phyloP scores from a whole-genome alignment of 1,284 basidiomycete genomes.

The Fereydounia khargensis region DNA sequence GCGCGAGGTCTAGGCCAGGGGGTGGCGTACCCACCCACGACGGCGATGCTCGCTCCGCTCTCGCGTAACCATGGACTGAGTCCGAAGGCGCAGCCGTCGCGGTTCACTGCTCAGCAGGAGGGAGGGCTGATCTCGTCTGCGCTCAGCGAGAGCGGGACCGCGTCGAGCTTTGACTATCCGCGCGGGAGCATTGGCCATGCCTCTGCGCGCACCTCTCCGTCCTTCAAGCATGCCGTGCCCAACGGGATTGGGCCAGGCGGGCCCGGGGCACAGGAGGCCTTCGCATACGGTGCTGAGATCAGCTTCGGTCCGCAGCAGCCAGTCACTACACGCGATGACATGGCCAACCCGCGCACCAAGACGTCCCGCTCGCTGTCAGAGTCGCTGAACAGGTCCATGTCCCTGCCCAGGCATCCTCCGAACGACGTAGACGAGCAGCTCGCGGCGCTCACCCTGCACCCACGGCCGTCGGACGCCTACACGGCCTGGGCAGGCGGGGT shows the following conservation, averaged over 20 bases:
- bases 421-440: no score
- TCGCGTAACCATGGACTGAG: slow-evolving; percentile 47
- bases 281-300: slow-evolving; percentile 45
- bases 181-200: slow-evolving; percentile 27
- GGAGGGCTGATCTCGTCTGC: slow-evolving; percentile 24
- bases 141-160: slow-evolving; percentile 31
- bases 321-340: slow-evolving; percentile 17
- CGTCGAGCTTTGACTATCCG: slow-evolving; percentile 9
- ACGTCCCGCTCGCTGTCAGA: slow-evolving; percentile 39
- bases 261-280: slow-evolving; percentile 27
- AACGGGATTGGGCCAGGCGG: slow-evolving; percentile 8
- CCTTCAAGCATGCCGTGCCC: slow-evolving; percentile 31
- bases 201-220: slow-evolving; percentile 38
- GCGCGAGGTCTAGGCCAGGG: slow-evolving; percentile 46
- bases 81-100: slow-evolving; percentile 29
- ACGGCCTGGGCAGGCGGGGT: slow-evolving; percentile 2
- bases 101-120: slow-evolving; percentile 8
- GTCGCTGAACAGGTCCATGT: slow-evolving; percentile 40
- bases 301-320: slow-evolving; percentile 28
- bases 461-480: slow-evolving; percentile 2
- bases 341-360: slow-evolving; percentile 21
- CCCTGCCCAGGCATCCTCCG: slow-evolving; percentile 36
- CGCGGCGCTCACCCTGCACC: slow-evolving; percentile 8
- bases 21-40: slow-evolving; percentile 42
- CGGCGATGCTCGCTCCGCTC: slow-evolving; percentile 51